Evolutionary conservation across 139 green algal species (phyloP), one percentile per base, ranked within the genome.

Genomic region (Chlamydomonas sp.): DNA sequence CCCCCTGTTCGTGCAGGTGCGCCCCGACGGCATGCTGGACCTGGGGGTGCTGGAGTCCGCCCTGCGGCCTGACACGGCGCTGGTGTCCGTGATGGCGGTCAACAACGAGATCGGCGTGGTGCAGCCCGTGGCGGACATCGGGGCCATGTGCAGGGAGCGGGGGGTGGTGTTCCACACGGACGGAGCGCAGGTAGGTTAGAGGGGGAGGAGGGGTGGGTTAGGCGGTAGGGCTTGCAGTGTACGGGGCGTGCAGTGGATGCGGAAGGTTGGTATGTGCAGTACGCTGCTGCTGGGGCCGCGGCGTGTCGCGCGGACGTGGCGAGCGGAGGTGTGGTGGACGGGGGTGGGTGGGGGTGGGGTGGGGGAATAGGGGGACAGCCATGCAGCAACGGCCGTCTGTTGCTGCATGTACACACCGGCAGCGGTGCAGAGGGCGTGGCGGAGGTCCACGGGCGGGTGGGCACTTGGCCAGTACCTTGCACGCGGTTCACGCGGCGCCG

Each of bases 81-180:
- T 99, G 8, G 96, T 99, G 6, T 98, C 94, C 5, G 89, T 99
- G 69, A 99, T 99, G 98, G 92, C 95, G 6, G 96, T 99, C 63
- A 99, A 99, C 94, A 99, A 99, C 88, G 98, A 99, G 93, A 99
- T 99, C 81, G 98, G 96, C 10, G 94, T 97, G 79, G 85, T 98
- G 17, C 97, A 99, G 94, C 97, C 97, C 4, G 83, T 99, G 59
- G 89, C 93, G 80, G 95, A 99, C 89, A 99, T 99, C 71, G 97
- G 97, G 10, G 89, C 86, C 63, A 74, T 99, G 63, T 99, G 96
- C 92, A 92, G 97, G 18, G 60, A 91, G 74, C 87, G 86, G n/a
- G 91, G 92, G 16, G 89, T 94, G 0, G 98, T 99, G 85, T 99
- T 99, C 90, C 98, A 99, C 95, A 99, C 97, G 8, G 97, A 99